Conservation (phyloP, 2,329 filamentous ascomycete species). For the Verticillium nonalfalfae region DNA sequence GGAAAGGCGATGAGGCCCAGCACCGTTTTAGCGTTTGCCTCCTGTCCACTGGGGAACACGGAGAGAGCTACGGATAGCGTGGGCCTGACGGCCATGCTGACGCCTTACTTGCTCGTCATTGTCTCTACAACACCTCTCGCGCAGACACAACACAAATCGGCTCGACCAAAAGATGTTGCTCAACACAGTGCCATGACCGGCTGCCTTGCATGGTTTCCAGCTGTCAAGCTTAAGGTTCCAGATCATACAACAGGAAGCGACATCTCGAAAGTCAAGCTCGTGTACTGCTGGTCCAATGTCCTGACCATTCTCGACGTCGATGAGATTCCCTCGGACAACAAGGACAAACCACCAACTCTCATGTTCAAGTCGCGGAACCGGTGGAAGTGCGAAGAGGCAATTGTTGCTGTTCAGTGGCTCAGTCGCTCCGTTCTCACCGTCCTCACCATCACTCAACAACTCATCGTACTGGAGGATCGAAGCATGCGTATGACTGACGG, state of each 20-base stretch:
- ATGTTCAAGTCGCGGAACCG: conserved; percentile 77
- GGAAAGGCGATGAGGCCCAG: conserved; percentile 79
- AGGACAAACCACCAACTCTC: conserved; percentile 71
- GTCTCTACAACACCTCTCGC: conserved; percentile 95
- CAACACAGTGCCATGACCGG: conserved; percentile 90
- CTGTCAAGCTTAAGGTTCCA: conserved; percentile 79
- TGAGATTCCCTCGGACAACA: conserved; percentile 60
- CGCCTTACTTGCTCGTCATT: conserved; percentile 90
- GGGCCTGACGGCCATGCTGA: conserved; percentile 90
- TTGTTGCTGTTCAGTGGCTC: conserved; percentile 95
- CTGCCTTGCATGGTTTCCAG: conserved; percentile 94
- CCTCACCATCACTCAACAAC: conserved; percentile 86
- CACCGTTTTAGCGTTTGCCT: conserved; percentile 86
- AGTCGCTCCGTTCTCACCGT: conserved; percentile 88
- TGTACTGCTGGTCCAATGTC: conserved; percentile 99
- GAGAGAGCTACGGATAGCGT: conserved; percentile 82
- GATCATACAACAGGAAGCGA: conserved; percentile 61
- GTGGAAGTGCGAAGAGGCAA: conserved; percentile 91
- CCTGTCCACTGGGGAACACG: conserved; percentile 88
- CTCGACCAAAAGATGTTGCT: conserved; percentile 82
- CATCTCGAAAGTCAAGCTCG: conserved; percentile 77
- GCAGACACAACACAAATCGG: conserved; percentile 91
- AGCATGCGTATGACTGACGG: conserved; percentile 88
- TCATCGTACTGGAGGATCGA: conserved; percentile 87
- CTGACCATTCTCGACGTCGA: conserved; percentile 87